Percentiles rank a stretch among this genome's conserved stretches.
Evolutionary conservation across 2,329 filamentous ascomycete species (phyloP).

Genomic region (Xylariomycetidae sp.): DNA sequence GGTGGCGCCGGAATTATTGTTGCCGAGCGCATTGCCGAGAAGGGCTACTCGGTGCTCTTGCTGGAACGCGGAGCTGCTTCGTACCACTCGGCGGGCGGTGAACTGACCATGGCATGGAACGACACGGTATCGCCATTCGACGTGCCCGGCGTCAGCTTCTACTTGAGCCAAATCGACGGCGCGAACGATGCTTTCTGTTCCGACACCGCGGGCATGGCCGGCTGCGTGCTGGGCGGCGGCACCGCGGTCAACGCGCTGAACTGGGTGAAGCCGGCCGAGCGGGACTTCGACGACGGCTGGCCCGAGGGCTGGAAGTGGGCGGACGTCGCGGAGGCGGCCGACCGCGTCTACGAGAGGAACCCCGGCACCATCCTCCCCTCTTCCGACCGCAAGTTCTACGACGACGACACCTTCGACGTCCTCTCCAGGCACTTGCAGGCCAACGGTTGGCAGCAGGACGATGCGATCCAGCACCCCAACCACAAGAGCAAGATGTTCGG

Average conservation of each 20-base stretch:
- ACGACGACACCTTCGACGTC: constrained; percentile 10
- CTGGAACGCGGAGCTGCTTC: constrained; percentile 31
- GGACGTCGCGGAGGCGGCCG: constrained; percentile 20
- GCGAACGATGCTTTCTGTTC: constrained; percentile 25
- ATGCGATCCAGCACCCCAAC: too few relatives aligned
- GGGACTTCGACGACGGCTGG: constrained; percentile 24
- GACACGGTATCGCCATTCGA: constrained; percentile 24
- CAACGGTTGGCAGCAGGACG: too few relatives aligned
- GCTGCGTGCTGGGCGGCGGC: constrained; percentile 31
- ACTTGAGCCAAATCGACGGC: constrained; percentile 16
- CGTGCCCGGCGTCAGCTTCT: constrained; percentile 22
- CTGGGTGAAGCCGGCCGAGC: constrained; percentile 25
- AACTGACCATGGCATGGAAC: constrained; percentile 24
- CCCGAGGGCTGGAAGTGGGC: constrained; percentile 24
- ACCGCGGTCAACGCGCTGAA: constrained; percentile 28
- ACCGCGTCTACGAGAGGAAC: constrained; percentile 20
- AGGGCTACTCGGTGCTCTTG: constrained; percentile 29
- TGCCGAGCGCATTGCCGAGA: constrained; percentile 30
- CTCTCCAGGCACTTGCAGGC: too few relatives aligned
- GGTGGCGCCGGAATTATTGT: constrained; percentile 31
- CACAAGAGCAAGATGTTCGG: too few relatives aligned
- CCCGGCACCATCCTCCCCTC: constrained; percentile 21
- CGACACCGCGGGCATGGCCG: constrained; percentile 29
- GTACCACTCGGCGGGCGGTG: constrained; percentile 25
- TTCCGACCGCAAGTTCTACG: constrained; percentile 16